phyloP scores from a whole-genome alignment of 176 grass and related monocot genomes.

The Poa annua region DNA sequence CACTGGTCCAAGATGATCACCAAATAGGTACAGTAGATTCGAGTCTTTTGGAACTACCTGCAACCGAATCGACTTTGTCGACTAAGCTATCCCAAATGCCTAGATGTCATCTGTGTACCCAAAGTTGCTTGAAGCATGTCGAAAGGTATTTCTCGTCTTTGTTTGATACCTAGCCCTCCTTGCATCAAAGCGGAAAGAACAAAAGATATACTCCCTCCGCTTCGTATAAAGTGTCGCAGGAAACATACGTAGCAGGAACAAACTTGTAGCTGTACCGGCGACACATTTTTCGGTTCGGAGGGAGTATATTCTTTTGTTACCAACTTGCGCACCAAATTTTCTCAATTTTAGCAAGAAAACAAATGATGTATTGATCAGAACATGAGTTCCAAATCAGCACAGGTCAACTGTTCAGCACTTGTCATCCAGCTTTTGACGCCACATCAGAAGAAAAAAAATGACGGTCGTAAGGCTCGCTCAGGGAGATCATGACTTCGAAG shows the following conservation, averaged over 20 bases:
- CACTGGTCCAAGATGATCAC: background rate
- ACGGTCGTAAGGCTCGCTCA: background rate
- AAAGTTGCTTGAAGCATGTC: background rate
- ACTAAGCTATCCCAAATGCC: slow-evolving; percentile 23
- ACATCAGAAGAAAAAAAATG: background rate
- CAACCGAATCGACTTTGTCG: slow-evolving; percentile 26
- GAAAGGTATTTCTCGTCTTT: background rate
- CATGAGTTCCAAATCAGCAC: slow-evolving; percentile 4
- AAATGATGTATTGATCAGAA: background rate
- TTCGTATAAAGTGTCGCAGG: too few relatives aligned
- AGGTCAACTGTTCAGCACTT: background rate
- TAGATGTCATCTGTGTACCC: background rate
- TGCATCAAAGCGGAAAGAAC: background rate
- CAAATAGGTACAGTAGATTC: background rate
- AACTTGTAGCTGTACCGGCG: too few relatives aligned
- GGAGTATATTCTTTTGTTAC: background rate
- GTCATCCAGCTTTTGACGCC: background rate
- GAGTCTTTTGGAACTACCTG: slow-evolving; percentile 35
- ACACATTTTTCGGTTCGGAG: too few relatives aligned
- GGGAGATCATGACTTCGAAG: background rate
- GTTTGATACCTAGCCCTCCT: slow-evolving; percentile 6
- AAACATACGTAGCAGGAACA: too few relatives aligned
- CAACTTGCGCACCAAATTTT: background rate
- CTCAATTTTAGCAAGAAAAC: background rate
- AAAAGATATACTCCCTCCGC: background rate